phyloP scores from a whole-genome alignment of 495 filamentous ascomycete genomes.

The Halenospora varia region DNA sequence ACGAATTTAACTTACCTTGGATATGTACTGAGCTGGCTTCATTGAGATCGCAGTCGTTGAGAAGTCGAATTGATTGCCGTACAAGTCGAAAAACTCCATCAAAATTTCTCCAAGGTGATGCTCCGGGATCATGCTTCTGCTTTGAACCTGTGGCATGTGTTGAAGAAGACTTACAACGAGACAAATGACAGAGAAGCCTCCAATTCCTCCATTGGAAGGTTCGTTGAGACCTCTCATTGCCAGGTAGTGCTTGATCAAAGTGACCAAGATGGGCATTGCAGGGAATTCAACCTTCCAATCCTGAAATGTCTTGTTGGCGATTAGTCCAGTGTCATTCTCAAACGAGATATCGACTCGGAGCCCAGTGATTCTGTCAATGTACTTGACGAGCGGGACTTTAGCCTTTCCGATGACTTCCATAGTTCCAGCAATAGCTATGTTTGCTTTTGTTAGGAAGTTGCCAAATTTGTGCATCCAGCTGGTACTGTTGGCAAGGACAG shows the following conservation, averaged over 20 bases:
- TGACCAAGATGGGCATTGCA: conserved; percentile 75
- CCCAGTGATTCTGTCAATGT: conserved; percentile 64
- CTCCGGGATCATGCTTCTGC: conserved; percentile 47
- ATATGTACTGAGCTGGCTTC: conserved; percentile 63
- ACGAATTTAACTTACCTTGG: conserved; percentile 57
- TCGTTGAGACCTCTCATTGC: conserved; percentile 87
- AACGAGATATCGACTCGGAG: conserved; percentile 89
- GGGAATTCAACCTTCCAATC: conserved; percentile 75
- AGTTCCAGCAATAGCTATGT: conserved; percentile 45
- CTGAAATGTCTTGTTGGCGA: conserved; percentile 73
- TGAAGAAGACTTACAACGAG: conserved; percentile 85
- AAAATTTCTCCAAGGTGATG: conserved; percentile 73
- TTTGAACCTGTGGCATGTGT: conserved; percentile 63
- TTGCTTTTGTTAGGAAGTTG: conserved; percentile 40
- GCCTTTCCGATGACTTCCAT: conserved; percentile 66
- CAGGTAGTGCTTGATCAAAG: conserved; percentile 88
- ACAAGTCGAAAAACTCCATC: conserved; percentile 82
- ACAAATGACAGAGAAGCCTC: conserved; percentile 90
- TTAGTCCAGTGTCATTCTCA: conserved; percentile 78
- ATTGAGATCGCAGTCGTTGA: conserved; percentile 64
- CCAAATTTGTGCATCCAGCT: conserved; percentile 42
- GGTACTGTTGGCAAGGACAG: conserved; percentile 33
- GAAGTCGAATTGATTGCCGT: conserved; percentile 75
- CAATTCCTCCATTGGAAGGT: conserved; percentile 84
- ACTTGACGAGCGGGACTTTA: conserved; percentile 93